These are phyloP conservation scores for Irpex sp. DNA, from an alignment of 1,284 basidiomycete species.

Conservation along the genomic window DNA sequence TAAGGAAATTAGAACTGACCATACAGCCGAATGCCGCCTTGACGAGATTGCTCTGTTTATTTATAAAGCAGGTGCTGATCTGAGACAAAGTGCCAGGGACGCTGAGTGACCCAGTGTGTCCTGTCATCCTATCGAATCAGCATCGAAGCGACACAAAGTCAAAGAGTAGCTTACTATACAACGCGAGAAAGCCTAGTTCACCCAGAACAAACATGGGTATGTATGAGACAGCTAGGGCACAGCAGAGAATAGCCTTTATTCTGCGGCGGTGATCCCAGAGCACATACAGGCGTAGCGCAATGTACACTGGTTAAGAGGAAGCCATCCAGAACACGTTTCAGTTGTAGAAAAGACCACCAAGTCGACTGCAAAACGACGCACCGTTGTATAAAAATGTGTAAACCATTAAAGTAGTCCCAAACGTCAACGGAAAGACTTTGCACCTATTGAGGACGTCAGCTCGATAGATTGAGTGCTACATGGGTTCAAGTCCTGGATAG, in stretches of 20 bases:
- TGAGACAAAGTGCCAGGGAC: background rate
- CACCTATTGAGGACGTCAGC: background rate
- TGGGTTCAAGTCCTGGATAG: background rate
- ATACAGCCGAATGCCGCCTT: background rate
- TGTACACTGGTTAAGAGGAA: background rate
- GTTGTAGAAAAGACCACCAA: background rate
- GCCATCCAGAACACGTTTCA: background rate
- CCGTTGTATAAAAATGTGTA: background rate
- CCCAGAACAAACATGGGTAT: background rate
- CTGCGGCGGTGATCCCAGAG: background rate
- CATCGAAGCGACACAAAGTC: background rate
- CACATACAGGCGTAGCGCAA: background rate
- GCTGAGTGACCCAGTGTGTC: background rate
- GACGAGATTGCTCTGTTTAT: background rate
- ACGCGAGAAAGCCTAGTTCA: background rate
- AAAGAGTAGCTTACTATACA: background rate
- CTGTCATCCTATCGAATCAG: background rate
- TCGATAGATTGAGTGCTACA: background rate
- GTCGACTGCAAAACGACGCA: background rate
- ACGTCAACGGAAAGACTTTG: background rate
- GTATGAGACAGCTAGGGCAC: background rate
- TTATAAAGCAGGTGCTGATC: background rate
- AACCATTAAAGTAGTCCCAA: background rate
- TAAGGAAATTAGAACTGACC: background rate
- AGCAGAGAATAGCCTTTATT: background rate